Evolutionary conservation across 2,329 filamentous ascomycete species (phyloP).

Genomic region (Colletotrichum brevisporum): DNA sequence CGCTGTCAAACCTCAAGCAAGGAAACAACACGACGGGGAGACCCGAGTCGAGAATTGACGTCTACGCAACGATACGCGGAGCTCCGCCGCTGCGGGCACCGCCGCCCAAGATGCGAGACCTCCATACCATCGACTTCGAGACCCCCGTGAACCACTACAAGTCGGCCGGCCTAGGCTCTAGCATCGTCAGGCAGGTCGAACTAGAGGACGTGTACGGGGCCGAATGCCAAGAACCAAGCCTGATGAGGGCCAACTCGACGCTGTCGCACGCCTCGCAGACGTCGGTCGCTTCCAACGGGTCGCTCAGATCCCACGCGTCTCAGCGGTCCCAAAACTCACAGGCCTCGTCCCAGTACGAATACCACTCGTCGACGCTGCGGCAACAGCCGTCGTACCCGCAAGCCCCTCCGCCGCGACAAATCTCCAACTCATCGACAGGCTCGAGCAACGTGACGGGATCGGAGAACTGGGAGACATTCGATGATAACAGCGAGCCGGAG

Average conservation of each 20-base stretch:
- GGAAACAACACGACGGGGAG: conserved; percentile 85
- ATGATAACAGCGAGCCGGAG: conserved; percentile 84
- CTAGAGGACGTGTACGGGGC: conserved; percentile 88
- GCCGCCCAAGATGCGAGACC: conserved; percentile 93
- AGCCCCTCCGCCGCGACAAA: conserved; percentile 71
- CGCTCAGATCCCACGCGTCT: conserved; percentile 48
- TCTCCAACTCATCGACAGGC: conserved; percentile 80
- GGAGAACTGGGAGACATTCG: conserved; percentile 98
- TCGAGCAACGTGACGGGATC: conserved; percentile 86
- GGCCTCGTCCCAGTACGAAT: conserved; percentile 54
- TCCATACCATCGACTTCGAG: conserved; percentile 68
- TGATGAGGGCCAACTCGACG: conserved; percentile 58
- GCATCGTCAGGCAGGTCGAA: conserved; percentile 72
- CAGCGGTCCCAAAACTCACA: conserved; percentile 45
- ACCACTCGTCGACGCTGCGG: conserved; percentile 57
- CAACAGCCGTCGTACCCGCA: conserved; percentile 58
- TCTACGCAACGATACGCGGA: conserved; percentile 61
- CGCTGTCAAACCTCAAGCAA: conserved; percentile 77
- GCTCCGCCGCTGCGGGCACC: conserved; percentile 76
- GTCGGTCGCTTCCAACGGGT: conserved; percentile 49
- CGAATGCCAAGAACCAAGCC: conserved; percentile 56
- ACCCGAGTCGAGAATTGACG: conserved; percentile 55
- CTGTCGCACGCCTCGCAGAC: conserved; percentile 51
- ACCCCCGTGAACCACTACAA: conserved; percentile 65
- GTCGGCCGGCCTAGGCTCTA: conserved; percentile 62